A percentile compares a stretch with the other conserved stretches of the same genome.
phyloP scores from a whole-genome alignment of 2,329 filamentous ascomycete genomes.

The Rachicladosporium sp. region DNA sequence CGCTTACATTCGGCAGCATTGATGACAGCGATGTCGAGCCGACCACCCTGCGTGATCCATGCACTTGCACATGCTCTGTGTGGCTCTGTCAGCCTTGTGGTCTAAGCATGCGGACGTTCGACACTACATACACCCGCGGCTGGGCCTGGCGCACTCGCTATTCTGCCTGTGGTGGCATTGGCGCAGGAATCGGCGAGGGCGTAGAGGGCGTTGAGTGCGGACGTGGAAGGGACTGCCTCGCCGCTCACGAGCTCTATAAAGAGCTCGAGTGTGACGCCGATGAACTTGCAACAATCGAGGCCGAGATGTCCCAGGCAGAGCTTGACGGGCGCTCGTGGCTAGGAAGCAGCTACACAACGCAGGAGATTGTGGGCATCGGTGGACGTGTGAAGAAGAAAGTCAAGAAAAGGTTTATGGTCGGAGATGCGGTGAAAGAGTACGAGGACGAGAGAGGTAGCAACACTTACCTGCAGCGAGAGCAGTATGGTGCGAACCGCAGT shows the following conservation, averaged over 20 bases:
- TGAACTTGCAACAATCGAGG: slow-evolving; percentile 45
- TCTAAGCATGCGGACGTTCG: slow-evolving; percentile 49
- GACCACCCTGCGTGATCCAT: slow-evolving; percentile 27
- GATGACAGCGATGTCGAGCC: too few species aligned
- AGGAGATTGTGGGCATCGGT: slow-evolving; percentile 86
- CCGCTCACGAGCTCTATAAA: slow-evolving; percentile 62
- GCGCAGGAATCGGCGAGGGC: slow-evolving; percentile 78
- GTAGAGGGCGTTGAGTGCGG: slow-evolving; percentile 82
- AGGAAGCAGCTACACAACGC: slow-evolving; percentile 64
- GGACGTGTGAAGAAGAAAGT: slow-evolving; percentile 78
- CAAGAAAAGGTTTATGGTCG: slow-evolving; percentile 67
- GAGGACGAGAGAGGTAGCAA: slow-evolving; percentile 61
- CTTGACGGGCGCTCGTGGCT: slow-evolving; percentile 28
- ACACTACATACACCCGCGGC: slow-evolving; percentile 51
- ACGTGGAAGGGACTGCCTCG: slow-evolving; percentile 61
- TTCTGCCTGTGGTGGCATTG: slow-evolving; percentile 63
- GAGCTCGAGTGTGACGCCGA: slow-evolving; percentile 80
- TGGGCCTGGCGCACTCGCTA: slow-evolving; percentile 89
- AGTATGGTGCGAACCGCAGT: slow-evolving; percentile 54
- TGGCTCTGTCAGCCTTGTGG: slow-evolving; percentile 85
- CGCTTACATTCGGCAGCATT: too few species aligned
- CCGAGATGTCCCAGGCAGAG: slow-evolving; percentile 12
- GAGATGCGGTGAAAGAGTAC: slow-evolving; percentile 74
- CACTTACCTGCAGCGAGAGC: slow-evolving; percentile 58
- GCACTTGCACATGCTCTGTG: slow-evolving; percentile 48